phyloP scores from a whole-genome alignment of 2,329 filamentous ascomycete genomes.

The Myriosclerotinia duriaeana region DNA sequence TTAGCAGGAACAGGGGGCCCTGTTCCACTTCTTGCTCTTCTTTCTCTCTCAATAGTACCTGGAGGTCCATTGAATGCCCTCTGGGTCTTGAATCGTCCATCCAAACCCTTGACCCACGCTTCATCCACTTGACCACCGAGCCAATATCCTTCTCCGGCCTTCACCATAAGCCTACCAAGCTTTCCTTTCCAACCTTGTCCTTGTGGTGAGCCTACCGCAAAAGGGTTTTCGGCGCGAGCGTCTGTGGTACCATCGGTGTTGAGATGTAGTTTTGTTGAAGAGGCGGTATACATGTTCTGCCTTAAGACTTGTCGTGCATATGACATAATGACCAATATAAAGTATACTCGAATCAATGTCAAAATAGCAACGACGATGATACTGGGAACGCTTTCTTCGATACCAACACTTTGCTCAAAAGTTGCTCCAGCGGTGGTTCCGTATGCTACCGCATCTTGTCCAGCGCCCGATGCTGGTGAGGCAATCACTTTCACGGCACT shows the following conservation, averaged over 20 bases:
- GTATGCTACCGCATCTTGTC: constrained; percentile 55
- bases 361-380: constrained; percentile 73
- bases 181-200: constrained; percentile 78
- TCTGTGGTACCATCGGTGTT: constrained; percentile 43
- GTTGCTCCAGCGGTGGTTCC: constrained; percentile 45
- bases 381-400: constrained; percentile 69
- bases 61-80: constrained; percentile 43
- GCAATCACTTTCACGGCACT: constrained; percentile 55
- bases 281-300: constrained; percentile 60
- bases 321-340: constrained; percentile 78
- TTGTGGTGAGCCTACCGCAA: constrained; percentile 66
- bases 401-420: constrained; percentile 63
- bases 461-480: constrained; percentile 48
- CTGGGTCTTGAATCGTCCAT: constrained; percentile 57
- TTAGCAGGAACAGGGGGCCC: constrained; percentile 41
- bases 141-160: constrained; percentile 76
- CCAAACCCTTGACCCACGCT: constrained; percentile 66
- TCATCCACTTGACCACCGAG: constrained; percentile 63
- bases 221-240: constrained; percentile 63
- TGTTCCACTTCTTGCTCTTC: constrained; percentile 46
- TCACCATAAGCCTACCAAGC: constrained; percentile 76
- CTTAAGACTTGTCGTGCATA: constrained; percentile 77
- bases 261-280: constrained; percentile 37
- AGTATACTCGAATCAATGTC: constrained; percentile 77
- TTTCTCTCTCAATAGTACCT: constrained; percentile 45